phyloP scores from a whole-genome alignment of 129 eudicot species.

The Arctium lappa region DNA sequence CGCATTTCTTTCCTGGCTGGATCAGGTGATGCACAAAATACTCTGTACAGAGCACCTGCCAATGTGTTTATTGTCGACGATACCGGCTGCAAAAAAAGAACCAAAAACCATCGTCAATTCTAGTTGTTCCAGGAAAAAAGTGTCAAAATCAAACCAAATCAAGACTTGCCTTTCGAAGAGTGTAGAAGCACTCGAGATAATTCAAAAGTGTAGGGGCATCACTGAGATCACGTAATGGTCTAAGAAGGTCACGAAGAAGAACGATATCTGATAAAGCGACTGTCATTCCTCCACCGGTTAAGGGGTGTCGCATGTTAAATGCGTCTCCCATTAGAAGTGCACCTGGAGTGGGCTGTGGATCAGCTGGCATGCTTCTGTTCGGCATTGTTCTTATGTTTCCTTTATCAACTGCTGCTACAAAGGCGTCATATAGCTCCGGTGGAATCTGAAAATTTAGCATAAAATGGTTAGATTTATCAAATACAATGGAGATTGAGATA shows the following conservation, averaged over 20 bases:
- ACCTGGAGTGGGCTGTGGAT: slow-evolving; percentile 69
- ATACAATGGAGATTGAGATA: background rate
- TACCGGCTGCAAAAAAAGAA: slow-evolving; percentile 43
- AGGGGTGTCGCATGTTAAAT: slow-evolving; percentile 76
- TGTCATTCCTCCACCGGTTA: slow-evolving; percentile 87
- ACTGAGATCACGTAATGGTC: slow-evolving; percentile 43
- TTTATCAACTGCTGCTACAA: slow-evolving; percentile 58
- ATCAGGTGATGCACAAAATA: slow-evolving; percentile 61
- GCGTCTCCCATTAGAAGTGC: slow-evolving; percentile 78
- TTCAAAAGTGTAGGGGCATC: slow-evolving; percentile 50
- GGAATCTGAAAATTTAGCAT: slow-evolving; percentile 43
- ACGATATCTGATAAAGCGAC: slow-evolving; percentile 74
- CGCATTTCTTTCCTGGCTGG: slow-evolving; percentile 63
- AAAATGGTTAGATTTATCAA: background rate
- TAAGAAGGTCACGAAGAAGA: slow-evolving; percentile 58
- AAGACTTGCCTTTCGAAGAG: slow-evolving; percentile 65
- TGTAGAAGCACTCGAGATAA: slow-evolving; percentile 66
- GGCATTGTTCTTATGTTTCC: slow-evolving; percentile 74
- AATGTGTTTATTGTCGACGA: slow-evolving; percentile 59
- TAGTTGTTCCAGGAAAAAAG: background rate
- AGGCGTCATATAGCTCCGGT: slow-evolving; percentile 40
- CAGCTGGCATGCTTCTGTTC: slow-evolving; percentile 80
- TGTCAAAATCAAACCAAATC: background rate
- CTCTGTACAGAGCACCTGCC: slow-evolving; percentile 54
- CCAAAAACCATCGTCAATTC: background rate